phyloP scores from a whole-genome alignment of 768 basidiomycete species.

The Leucogyrophana mollusca region DNA sequence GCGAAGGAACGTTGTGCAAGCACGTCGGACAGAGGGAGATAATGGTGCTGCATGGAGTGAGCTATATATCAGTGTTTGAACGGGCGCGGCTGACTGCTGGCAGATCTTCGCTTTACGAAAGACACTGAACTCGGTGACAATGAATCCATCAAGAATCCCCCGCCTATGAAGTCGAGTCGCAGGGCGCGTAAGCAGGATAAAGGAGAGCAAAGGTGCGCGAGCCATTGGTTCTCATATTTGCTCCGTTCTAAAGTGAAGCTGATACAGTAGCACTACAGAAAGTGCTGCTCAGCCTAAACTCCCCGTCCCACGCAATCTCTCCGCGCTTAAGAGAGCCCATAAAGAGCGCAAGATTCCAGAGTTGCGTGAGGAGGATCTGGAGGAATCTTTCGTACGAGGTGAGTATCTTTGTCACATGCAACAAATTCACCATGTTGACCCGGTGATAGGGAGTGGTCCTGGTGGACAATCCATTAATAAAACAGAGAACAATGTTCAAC shows the following conservation, averaged over 20 bases:
- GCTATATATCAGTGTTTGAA: constrained; percentile 13
- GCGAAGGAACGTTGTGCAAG: constrained; percentile 86
- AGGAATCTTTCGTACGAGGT: constrained; percentile 88
- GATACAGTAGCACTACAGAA: constrained; percentile 22
- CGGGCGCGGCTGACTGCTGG: background rate
- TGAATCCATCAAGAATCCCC: constrained; percentile 66
- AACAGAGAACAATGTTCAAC: constrained; percentile 86
- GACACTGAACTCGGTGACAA: constrained; percentile 90
- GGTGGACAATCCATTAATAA: constrained; percentile 99
- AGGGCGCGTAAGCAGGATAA: constrained; percentile 46
- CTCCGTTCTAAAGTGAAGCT: constrained; percentile 24
- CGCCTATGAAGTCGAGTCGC: constrained; percentile 43
- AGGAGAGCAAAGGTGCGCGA: constrained; percentile 25
- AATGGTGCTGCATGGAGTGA: constrained; percentile 53
- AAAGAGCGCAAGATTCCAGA: constrained; percentile 62
- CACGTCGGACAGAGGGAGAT: constrained; percentile 41
- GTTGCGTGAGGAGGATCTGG: constrained; percentile 77
- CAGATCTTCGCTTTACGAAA: constrained; percentile 71
- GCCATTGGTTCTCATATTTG: constrained; percentile 26
- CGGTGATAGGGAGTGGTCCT: constrained; percentile 72
- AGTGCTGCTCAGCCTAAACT: constrained; percentile 29
- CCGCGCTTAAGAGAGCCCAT: constrained; percentile 69
- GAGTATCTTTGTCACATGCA: constrained; percentile 14
- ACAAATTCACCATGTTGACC: constrained; percentile 11
- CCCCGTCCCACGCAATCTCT: constrained; percentile 48